Conservation (phyloP, 805 yeast genomes). For the Lipomyces yamanashiensis region DNA sequence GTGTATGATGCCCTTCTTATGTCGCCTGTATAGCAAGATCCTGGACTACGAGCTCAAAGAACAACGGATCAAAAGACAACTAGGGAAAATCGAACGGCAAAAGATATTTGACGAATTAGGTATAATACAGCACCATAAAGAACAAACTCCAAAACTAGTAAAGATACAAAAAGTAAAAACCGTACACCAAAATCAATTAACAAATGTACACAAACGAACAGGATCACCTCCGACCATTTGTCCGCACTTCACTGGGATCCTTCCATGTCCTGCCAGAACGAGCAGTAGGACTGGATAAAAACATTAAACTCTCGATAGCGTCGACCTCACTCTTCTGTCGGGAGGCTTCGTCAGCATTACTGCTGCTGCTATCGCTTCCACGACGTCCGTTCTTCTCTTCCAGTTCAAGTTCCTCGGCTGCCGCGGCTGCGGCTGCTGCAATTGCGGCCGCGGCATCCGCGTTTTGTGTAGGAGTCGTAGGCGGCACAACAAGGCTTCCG, state of each 20-base stretch:
- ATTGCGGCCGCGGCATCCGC: constrained; percentile 22
- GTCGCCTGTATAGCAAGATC: too few species aligned
- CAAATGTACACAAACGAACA: not conserved
- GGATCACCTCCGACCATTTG: not conserved
- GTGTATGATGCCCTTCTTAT: too few species aligned
- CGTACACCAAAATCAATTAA: not conserved
- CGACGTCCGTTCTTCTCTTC: constrained; percentile 6
- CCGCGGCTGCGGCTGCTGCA: constrained; percentile 31
- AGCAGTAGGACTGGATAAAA: constrained; percentile 34
- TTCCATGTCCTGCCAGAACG: constrained; percentile 26
- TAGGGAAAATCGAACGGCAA: too few species aligned
- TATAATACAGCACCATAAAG: too few species aligned
- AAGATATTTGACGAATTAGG: too few species aligned
- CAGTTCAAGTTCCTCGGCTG: constrained; percentile 19
- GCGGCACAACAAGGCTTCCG: not conserved
- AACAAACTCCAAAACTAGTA: not conserved
- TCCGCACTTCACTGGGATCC: constrained; percentile 7
- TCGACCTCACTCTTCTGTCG: constrained; percentile 34
- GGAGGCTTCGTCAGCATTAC: constrained; percentile 8
- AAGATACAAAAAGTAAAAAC: not conserved
- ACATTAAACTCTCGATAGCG: constrained; percentile 36
- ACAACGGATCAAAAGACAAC: too few species aligned
- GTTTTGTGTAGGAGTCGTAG: constrained; percentile 1
- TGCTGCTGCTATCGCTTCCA: constrained; percentile 4
- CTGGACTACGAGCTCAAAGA: too few species aligned